Base-by-base conservation (phyloP, 495 filamentous ascomycete genomes). In the Trichoderma gamsii region DNA sequence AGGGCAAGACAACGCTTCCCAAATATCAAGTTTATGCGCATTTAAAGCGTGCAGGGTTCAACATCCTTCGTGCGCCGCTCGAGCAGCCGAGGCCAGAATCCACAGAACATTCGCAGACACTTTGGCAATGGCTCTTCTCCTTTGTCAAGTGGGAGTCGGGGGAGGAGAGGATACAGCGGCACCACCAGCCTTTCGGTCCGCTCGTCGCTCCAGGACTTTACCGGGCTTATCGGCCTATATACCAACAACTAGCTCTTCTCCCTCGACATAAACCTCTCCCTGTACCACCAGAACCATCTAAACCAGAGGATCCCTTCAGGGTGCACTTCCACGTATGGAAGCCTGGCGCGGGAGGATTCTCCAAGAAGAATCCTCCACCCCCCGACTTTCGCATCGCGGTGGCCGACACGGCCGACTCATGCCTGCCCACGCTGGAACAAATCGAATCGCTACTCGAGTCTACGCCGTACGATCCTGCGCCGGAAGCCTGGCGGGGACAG, bases 371-470 rank as follows among this genome's bases (percentile, higher is more conserved):
- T 25, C 93, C 89, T 21, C 87, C 89, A 1, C 66, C 84, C 0
- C 93, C 95, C 0, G 91, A 97, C 72, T 97, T 94, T 76, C 85
- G 86, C 46, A 83, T 99, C 51, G 87, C 88, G 5, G 90, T 97
- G 18, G 82, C 93, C 32, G 88, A 90, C 73, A 90, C 92, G 3
- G 86, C 91, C 16, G 81, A 88, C 61, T 87, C 88, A 0, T 73
- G 78, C 18, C 80, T 96, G 11, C 95, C 95, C 1, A 88, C 88
- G 0, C 76, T 93, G 23, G 76, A 84, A 27, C 86, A 99, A 73
- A 78, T 97, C 9, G 77, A 85, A 8, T 82, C 82, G 3, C 78
- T 99, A 43, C 79, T 97, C 29, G 41, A 49, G 43, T 86, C 87
- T 63, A 85, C 82, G 52, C 91, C 91, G 0, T 83, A 86, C 68